Evolutionary conservation across 78 protist species (phyloP).

Genomic region (Dictyostelium capitatum): DNA sequence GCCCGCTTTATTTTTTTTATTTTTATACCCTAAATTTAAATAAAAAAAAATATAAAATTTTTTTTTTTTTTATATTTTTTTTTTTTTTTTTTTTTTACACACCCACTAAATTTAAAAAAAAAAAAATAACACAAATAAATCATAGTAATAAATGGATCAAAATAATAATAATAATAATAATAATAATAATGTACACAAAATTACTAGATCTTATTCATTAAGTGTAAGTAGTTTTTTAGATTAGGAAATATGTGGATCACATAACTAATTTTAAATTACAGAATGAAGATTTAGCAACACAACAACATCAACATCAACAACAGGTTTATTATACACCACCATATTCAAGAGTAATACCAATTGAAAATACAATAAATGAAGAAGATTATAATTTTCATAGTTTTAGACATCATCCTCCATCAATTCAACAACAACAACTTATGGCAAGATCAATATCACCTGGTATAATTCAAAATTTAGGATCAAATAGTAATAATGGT

Average conservation of each 20-base stretch:
- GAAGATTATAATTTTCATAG: constrained; percentile 17
- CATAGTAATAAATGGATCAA: neutral
- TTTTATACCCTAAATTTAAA: neutral
- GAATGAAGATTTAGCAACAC: constrained; percentile 10
- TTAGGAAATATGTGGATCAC: neutral
- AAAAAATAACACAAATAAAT: neutral
- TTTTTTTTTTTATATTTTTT: neutral
- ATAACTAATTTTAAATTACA: neutral
- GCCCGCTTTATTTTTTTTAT: neutral
- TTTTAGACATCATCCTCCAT: neutral
- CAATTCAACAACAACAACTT: constrained; percentile 15
- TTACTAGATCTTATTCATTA: constrained; percentile 8
- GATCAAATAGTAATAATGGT: neutral
- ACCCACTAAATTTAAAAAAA: neutral
- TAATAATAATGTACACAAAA: neutral
- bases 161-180: neutral
- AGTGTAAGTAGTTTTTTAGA: neutral
- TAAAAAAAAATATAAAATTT: neutral
- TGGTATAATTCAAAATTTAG: neutral
- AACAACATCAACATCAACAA: constrained; percentile 21
- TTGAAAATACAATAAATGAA: constrained; percentile 18
- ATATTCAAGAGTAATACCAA: constrained; percentile 10
- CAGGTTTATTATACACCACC: constrained; percentile 17
- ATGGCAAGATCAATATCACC: constrained; percentile 19
- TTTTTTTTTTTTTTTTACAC: neutral